Conservation (phyloP, 2,329 filamentous ascomycete species). For the Pestalotiopsis sp. region DNA sequence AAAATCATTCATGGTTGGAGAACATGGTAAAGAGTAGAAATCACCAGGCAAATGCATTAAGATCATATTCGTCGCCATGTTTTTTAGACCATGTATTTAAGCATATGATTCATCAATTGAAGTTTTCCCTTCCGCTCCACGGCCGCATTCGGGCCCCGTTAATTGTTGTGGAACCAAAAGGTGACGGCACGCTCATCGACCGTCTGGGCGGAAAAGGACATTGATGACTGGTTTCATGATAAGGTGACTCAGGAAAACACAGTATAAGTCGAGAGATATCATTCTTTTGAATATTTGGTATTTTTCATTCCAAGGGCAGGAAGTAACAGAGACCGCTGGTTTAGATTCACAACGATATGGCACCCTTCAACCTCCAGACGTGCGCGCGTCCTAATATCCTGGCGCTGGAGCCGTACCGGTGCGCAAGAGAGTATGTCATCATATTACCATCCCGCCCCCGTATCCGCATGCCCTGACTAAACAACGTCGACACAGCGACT, state of each 20-base stretch:
- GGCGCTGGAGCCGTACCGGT: conserved; percentile 76
- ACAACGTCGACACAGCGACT: conserved; percentile 72
- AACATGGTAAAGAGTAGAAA: too few relatives aligned
- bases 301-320: neutral
- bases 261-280: neutral
- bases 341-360: conserved; percentile 41
- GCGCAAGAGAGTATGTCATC: conserved; percentile 69
- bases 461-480: conserved; percentile 19
- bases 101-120: conserved; percentile 25
- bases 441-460: neutral
- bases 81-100: neutral
- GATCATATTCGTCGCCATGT: too few relatives aligned
- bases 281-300: neutral
- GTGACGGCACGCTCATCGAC: conserved; percentile 21
- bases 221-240: neutral
- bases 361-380: conserved; percentile 71
- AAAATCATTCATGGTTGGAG: too few relatives aligned
- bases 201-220: neutral
- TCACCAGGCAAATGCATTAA: too few relatives aligned
- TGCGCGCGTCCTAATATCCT: conserved; percentile 80
- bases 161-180: neutral
- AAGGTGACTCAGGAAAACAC: neutral
- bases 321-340: neutral
- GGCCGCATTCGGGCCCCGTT: conserved; percentile 17
- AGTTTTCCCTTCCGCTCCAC: conserved; percentile 18